Percentiles rank a stretch among this genome's conserved stretches.
Conservation (phyloP, 306 rosid species). For the Gynostemma pentaphyllum region DNA sequence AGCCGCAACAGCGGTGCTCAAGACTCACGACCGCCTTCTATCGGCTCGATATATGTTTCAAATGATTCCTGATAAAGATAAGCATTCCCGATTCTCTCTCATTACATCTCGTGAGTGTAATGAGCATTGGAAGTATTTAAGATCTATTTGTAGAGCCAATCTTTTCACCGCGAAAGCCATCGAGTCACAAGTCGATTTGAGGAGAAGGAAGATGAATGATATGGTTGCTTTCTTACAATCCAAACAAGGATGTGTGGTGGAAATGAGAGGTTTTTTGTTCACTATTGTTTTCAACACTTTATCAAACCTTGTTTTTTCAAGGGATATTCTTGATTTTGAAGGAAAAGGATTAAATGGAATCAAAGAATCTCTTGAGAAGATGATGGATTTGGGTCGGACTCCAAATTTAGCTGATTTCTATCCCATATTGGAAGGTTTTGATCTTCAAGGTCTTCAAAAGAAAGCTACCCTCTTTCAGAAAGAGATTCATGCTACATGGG, state of each 20-base stretch:
- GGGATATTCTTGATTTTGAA: background rate
- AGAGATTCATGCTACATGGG: background rate
- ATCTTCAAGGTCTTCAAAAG: background rate
- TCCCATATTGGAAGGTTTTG: background rate
- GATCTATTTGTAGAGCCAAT: background rate
- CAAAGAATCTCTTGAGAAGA: background rate
- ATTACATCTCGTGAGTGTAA: background rate
- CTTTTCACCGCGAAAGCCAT: slow-evolving; percentile 2
- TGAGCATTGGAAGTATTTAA: slow-evolving; percentile 8
- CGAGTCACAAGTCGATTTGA: background rate
- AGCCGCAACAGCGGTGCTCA: slow-evolving; percentile 5
- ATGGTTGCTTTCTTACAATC: background rate
- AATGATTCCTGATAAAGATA: background rate
- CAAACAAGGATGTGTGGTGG: slow-evolving; percentile 2
- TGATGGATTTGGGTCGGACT: background rate
- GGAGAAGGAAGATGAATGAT: slow-evolving; percentile 6
- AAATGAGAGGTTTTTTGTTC: background rate
- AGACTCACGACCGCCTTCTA: slow-evolving; percentile 5
- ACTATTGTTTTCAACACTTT: background rate
- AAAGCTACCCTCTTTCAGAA: background rate
- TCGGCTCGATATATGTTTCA: slow-evolving; percentile 3
- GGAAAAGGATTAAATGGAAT: background rate
- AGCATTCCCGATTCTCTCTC: background rate
- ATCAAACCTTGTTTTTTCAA: background rate
- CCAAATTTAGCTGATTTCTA: slow-evolving; percentile 1